A percentile compares a stretch with the other conserved stretches of the same genome.
Evolutionary conservation across 495 filamentous ascomycete genomes (phyloP).

Genomic region (Lophiostoma macrostomum): DNA sequence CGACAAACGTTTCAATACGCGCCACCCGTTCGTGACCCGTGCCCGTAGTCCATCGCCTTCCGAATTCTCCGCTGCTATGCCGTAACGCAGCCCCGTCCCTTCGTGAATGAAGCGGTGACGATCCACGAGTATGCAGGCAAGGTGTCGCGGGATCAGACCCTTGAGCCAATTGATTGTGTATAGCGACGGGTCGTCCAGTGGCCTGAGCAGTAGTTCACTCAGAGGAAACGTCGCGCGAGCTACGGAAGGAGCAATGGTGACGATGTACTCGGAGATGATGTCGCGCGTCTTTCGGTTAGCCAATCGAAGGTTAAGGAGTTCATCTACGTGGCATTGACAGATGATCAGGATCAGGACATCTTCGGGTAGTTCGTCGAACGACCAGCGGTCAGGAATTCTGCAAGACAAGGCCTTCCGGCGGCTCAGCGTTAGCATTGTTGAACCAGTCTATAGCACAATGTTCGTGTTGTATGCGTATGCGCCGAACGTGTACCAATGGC

Average conservation of each 20-base stretch:
- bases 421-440: background rate
- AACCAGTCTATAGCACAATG: too few species aligned
- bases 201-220: constrained; percentile 5
- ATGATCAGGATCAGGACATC: constrained; percentile 26
- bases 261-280: constrained; percentile 20
- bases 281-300: constrained; percentile 9
- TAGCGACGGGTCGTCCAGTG: background rate
- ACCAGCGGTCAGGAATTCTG: background rate
- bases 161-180: constrained; percentile 28
- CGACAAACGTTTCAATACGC: constrained; percentile 14
- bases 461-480: too few species aligned
- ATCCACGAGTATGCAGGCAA: constrained; percentile 28
- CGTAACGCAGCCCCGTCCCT: constrained; percentile 12
- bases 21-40: constrained; percentile 22
- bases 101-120: constrained; percentile 22
- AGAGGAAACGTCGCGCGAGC: constrained; percentile 18
- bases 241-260: constrained; percentile 16
- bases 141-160: constrained; percentile 19
- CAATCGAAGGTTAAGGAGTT: constrained; percentile 15
- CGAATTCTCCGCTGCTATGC: constrained; percentile 26
- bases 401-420: background rate
- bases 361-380: constrained; percentile 24
- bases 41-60: constrained; percentile 20
- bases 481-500: too few species aligned
- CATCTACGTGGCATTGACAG: constrained; percentile 21